Conservation (phyloP, 73 alveolate genomes). For the Paramecium octaurelia region DNA sequence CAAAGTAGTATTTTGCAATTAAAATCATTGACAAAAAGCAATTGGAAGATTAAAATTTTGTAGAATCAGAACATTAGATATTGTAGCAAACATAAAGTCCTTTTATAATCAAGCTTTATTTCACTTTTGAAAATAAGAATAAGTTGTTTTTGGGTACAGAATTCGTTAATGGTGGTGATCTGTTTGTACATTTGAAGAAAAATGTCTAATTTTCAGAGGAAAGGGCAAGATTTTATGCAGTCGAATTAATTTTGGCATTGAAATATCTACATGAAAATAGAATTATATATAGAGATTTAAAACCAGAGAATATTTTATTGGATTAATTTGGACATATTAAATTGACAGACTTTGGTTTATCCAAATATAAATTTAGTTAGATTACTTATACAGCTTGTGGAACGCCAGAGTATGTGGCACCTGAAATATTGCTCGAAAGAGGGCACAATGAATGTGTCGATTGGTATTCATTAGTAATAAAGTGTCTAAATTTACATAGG, state of each 20-base stretch:
- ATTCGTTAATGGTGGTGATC: conserved; percentile 82
- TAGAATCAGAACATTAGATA: conserved; percentile 45
- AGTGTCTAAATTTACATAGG: conserved; percentile 1
- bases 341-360: conserved; percentile 92
- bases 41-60: background rate
- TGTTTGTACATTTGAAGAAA: conserved; percentile 78
- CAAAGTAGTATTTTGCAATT: conserved; percentile 37
- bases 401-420: conserved; percentile 86
- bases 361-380: conserved; percentile 70
- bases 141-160: conserved; percentile 51
- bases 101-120: conserved; percentile 34
- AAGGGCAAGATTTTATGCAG: conserved; percentile 82
- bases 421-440: conserved; percentile 68
- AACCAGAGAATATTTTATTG: conserved; percentile 92
- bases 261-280: conserved; percentile 82
- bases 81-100: conserved; percentile 45
- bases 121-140: conserved; percentile 2
- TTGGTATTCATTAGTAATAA: conserved; percentile 73
- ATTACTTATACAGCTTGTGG: conserved; percentile 77
- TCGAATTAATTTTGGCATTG: conserved; percentile 84
- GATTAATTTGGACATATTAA: conserved; percentile 89
- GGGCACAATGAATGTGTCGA: conserved; percentile 78
- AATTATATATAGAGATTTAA: conserved; percentile 89
- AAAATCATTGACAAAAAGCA: conserved; percentile 29
- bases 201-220: conserved; percentile 80